Base-by-base conservation (phyloP, 495 filamentous ascomycete species). In the Cercophora scortea region DNA sequence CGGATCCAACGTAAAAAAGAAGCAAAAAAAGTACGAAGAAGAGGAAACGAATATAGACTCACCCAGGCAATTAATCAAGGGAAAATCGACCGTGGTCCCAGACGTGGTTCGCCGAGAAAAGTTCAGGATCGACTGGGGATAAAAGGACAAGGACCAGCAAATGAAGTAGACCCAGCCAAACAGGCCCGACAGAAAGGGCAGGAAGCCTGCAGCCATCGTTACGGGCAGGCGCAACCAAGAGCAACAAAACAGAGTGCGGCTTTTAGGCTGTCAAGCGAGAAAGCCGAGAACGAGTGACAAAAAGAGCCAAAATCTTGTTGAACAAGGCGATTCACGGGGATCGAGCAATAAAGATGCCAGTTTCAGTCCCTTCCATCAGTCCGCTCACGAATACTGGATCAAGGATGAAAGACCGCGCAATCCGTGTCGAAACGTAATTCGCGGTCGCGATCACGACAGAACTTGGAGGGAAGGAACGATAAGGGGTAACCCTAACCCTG, bases 101-200 rank as follows among this genome's bases (percentile, higher is more conserved):
- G 79, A 77, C 4, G 91, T 95, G 4, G 90, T 86, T 19, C 77
- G 75, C 16, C 90, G 81, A 32, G 69, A 76, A 64, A 75, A 83
- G 74, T 95, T 98, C 51, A 82, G 77, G 39, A 91, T 65, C 1
- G 85, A 79, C 61, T 97, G 93, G 1, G 94, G 92, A 64, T 96
- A 98, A 71, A 96, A 97, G 11, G 89, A 95, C 39, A 86, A 64
- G 1, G 86, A 88, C 91, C 91, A 94, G 62, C 78, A 80, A n/a
- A 83, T 48, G 52, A 81, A 82, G 69, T 84, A 84, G 50, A 75
- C 51, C 76, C 80, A 81, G 56, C 81, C 81, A 43, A 82, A 74
- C 0, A 78, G 12, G 51, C 59, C 63, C n/a, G 81, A 84, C 9
- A 80, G 32, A n/a, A 71, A 49, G 15, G 52, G 50, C 42, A 66